Base-by-base conservation (phyloP, 2,329 filamentous ascomycete species). In the Pochonia chlamydosporia region DNA sequence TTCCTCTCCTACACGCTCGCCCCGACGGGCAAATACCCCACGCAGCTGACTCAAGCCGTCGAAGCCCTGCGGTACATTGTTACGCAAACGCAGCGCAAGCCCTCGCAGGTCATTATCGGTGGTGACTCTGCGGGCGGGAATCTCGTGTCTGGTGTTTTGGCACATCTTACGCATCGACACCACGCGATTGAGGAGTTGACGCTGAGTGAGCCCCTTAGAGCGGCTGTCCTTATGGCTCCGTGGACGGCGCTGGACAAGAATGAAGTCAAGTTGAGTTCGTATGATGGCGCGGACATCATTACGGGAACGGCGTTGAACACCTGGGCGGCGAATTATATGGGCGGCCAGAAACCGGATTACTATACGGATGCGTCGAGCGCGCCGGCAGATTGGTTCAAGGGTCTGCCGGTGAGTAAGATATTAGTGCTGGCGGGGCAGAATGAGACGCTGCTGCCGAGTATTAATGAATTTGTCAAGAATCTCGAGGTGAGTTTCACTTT, bases 91-190 rank as follows among this genome's bases (percentile, higher is more conserved):
- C 25, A 39, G 21, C 50, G 43, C n/a, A 35, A 41, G 5, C 51
- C 53, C 4, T 37, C 31, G 4, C 42, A 40, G 11, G 49, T 55
- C 7, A 43, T 55, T 9, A 40, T 55, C 20, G 52, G 51, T 36
- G 54, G 54, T 35, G 54, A 56, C 45, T 56, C 54, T 0, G 54
- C 54, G 0, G 54, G 54, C 37, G 54, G 48, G 16, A 55, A 55
- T 41, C 43, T 56, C 9, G 52, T 46, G 8, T 14, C 50, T 1
- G 54, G 44, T 39, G 53, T 56, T 20, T 40, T 56, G n/a, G 49
- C 54, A 10, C 54, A 56, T 39, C 35, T 53, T 18, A 46, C 46
- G n/a, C 53, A 55, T 31, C 44, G 43, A 7, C 54, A 56, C 28
- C 40, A 47, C 11, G 40, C 48, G 21, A 54, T 55, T 6, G 24